Conservation (phyloP, 2,329 filamentous ascomycete species). For the Nothopassalora personata region DNA sequence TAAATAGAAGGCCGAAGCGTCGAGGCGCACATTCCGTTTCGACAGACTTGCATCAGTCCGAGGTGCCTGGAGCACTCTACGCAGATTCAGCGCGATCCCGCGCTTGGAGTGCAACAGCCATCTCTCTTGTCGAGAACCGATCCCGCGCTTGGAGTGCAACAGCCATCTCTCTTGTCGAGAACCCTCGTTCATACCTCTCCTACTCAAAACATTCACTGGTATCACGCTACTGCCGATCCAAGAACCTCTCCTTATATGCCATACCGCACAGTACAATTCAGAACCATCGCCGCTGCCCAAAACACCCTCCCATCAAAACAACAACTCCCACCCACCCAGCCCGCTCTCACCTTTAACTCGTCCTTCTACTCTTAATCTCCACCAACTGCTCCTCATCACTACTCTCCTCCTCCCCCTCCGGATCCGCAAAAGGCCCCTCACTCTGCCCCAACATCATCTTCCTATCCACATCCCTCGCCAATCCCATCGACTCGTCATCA, state of each 20-base stretch:
- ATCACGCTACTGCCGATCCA: neutral
- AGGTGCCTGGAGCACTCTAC: too few relatives aligned
- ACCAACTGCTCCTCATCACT: conserved; percentile 28
- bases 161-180: neutral
- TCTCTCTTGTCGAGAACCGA: neutral
- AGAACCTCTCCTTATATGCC: neutral
- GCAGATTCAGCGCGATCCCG: too few relatives aligned
- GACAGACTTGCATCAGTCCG: too few relatives aligned
- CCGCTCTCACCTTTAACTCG: conserved; percentile 20
- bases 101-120: too few relatives aligned
- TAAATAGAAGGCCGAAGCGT: too few relatives aligned
- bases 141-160: too few relatives aligned
- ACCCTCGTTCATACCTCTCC: neutral
- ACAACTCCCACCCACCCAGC: neutral
- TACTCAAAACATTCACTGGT: neutral
- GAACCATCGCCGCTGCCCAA: neutral
- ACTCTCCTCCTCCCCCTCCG: conserved; percentile 18
- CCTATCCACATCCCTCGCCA: conserved; percentile 11
- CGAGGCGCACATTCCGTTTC: too few relatives aligned
- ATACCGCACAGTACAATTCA: neutral
- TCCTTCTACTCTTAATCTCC: conserved; percentile 30
- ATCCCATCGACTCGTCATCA: conserved; percentile 2
- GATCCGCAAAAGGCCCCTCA: conserved; percentile 21
- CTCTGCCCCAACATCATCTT: conserved; percentile 11
- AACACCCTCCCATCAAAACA: too few relatives aligned